phyloP scores from a whole-genome alignment of 2,329 filamentous ascomycete species.

The Zymoseptoria ardabiliae region DNA sequence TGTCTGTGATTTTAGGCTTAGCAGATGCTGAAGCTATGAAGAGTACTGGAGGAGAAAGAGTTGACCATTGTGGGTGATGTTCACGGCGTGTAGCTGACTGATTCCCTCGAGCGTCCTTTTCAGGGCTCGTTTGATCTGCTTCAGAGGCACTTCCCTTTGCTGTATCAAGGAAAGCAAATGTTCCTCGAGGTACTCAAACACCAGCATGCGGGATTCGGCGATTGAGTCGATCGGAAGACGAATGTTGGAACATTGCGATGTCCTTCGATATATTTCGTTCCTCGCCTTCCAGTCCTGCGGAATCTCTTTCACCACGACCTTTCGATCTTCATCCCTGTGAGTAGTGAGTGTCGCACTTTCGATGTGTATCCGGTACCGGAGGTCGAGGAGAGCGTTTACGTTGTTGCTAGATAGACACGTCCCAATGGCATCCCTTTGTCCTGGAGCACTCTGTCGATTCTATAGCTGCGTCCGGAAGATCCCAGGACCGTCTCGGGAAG shows the following conservation, averaged over 20 bases:
- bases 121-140: not conserved
- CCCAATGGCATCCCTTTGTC: not conserved
- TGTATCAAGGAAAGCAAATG: not conserved
- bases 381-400: not conserved
- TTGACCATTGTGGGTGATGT: not conserved
- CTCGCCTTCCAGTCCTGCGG: not conserved
- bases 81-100: not conserved
- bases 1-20: conserved; percentile 10
- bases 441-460: not conserved
- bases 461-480: not conserved
- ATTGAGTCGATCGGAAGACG: not conserved
- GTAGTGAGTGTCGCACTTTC: not conserved
- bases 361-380: not conserved
- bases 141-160: not conserved
- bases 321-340: not conserved
- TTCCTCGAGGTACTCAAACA: not conserved
- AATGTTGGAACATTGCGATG: not conserved
- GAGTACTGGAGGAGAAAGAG: not conserved
- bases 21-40: not conserved
- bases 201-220: not conserved
- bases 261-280: not conserved
- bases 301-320: not conserved
- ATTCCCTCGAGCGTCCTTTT: not conserved
- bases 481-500: not conserved
- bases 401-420: not conserved